Base-by-base conservation (phyloP, 2,329 filamentous ascomycete genomes). In the Beauveria caledonica region DNA sequence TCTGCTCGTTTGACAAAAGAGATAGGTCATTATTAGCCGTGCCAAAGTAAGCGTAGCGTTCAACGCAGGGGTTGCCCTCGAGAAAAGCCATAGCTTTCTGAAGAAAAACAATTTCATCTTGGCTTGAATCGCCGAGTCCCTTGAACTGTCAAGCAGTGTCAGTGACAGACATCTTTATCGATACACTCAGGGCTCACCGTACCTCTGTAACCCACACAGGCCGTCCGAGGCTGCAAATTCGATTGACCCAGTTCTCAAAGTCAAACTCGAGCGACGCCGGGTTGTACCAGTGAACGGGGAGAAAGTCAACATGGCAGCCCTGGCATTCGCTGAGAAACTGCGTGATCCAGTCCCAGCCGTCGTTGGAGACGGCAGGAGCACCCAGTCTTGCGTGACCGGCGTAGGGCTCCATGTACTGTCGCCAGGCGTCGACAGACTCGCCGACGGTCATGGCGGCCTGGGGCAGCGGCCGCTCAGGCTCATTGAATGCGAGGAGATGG, bases 241-340 rank as follows among this genome's bases (percentile, higher is more conserved):
- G 66, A 23, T 68, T 58, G 46, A 79, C 66, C 66, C 78, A 76
- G 56, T 67, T 58, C 69, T 78, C 73, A 70, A 80, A 77, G 68
- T 76, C 75, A 3, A 65, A 65, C 8, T 69, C 66, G 62, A 73
- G 68, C 49, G 66, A 65, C 44, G 69, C 69, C 33, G 67, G 64
- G 60, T 75, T 74, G 62, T 80, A 80, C 77, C 77, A 80, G 64
- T 80, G 78, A 40, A 79, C 70, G 63, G 72, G 70, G 60, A 79
- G 63, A 63, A 74, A 76, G 66, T 79, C 76, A 53, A 80, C 74
- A 11, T 68, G 70, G 71, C 76, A 79, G 48, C 64, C 68, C 15
- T 64, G 65, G 69, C 78, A 80, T 7, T 68, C 65, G n/a, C 62
- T 59, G 39, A 80, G 49, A 70, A 80, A 81, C 33, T 69, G 66